Base-by-base conservation (phyloP, 495 filamentous ascomycete genomes). In the Aspergillus bertholletiae region DNA sequence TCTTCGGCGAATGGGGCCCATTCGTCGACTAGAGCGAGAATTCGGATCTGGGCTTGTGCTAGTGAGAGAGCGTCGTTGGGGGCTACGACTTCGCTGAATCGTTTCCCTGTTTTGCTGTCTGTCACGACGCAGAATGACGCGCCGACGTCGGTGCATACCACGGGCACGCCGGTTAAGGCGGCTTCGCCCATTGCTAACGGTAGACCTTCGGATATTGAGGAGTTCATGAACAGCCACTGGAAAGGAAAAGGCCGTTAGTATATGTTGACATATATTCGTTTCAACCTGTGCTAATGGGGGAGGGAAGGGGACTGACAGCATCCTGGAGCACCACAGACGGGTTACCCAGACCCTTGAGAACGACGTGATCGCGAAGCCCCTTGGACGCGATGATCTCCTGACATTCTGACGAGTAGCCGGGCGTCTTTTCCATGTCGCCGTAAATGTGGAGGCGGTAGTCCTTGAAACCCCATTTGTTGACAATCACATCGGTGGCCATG, bases 171-270 rank as follows among this genome's bases (percentile, higher is more conserved):
- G 2, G 84, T 85, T 22, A 84, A 62, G 22, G 84, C 84, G n/a
- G 84, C 84, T 65, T 87, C 84, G 13, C 83, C 84, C 3, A 87
- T 74, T 17, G 84, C 84, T 7, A 87, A 70, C 0, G 84, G 84
- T 0, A 87, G 77, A 55, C 84, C 84, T 65, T 87, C 84, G 6
- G 84, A 85, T 1, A 87, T 71, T 4, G 84, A 87, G 0, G 84
- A 87, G 66, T 87, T 87, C 28, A 87, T 72, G 69, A 87, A 87
- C 6, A 86, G 74, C 84, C 84, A 87, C 63, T 87, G 83, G 11
- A n/a, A n/a, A n/a, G n/a, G 34, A n/a, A 2, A 28, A 28, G 26
- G n/a, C 18, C 83, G 74, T 7, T 86, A 74, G 55, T 86, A 86
- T n/a, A n/a, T n/a, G n/a, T n/a, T n/a, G n/a, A n/a, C n/a, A n/a